Base-by-base conservation (phyloP, 306 rosid genomes). In the Gynostemma pentaphyllum region DNA sequence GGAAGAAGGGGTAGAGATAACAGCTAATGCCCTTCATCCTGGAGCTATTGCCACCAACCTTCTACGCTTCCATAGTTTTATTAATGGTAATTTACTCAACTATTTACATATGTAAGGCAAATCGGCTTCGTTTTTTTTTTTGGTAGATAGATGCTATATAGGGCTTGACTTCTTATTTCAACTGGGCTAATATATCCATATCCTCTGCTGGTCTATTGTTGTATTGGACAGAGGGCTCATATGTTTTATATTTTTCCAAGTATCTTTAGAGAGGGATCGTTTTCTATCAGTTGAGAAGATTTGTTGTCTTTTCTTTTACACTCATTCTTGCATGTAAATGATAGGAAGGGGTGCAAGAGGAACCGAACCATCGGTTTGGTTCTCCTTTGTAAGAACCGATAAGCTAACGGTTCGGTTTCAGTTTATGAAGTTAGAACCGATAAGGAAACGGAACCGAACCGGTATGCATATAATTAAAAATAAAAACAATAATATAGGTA, bases 1-100 rank as follows among this genome's bases (percentile, higher is more conserved):
- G 94, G 88, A 82, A 84, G 95, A 86, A 80, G 83, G 82, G 59
- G 83, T 77, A 51, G 72, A 84, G 65, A 77, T 90, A 70, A 87
- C 86, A 12, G 88, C 72, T 2, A 84, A 79, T 65, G 69, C 97
- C 44, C 73, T 87, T 78, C 97, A 90, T 79, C 97, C 95, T 5
- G 95, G 97, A 68, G 63, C 87, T 68, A 86, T 81, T 69, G 1
- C 27, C 46, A 90, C 97, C 59, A 82, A 90, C 66, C 73, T 90
- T 78, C 71, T 78, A 44, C 81, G 90, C 41, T 51, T 74, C 69
- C 84, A 79, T 51, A 26, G 68, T 70, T 51, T 70, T 71, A 9
- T 90, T 24, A 67, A 70, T 37, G 92, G 97, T 84, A 44, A 28
- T n/a, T 42, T n/a, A 22, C 62, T 65, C 19, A 13, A 29, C 14